Percentiles rank a stretch among this genome's conserved stretches.
Conservation (phyloP, 208 protist species). For the Lotmaria passim region DNA sequence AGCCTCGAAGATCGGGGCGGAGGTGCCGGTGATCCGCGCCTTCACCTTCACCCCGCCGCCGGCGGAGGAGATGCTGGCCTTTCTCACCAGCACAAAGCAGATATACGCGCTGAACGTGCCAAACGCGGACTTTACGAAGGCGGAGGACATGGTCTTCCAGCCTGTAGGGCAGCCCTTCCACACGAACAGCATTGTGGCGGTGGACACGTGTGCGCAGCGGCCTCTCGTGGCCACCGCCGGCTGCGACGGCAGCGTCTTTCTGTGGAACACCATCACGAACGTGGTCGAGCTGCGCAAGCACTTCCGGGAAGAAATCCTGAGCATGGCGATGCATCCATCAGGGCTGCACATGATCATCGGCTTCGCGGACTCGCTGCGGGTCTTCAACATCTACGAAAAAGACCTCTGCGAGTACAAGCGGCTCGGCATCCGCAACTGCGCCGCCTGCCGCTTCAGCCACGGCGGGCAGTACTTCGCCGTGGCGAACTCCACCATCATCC, state of each 20-base stretch:
- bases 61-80: conserved; percentile 89
- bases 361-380: conserved; percentile 94
- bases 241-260: conserved; percentile 88
- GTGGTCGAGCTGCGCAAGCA: conserved; percentile 91
- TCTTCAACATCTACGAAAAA: conserved; percentile 97
- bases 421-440: conserved; percentile 93
- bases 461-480: conserved; percentile 97
- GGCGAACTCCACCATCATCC: conserved; percentile 95
- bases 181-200: conserved; percentile 82
- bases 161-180: conserved; percentile 93
- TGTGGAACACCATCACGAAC: conserved; percentile 97
- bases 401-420: conserved; percentile 95
- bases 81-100: conserved; percentile 93
- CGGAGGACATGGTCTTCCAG: conserved; percentile 93
- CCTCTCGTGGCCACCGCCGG: conserved; percentile 95
- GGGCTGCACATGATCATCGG: conserved; percentile 95
- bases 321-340: conserved; percentile 95
- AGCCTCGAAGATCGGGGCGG: conserved; percentile 36
- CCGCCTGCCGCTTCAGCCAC: conserved; percentile 94
- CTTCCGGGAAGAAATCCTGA: conserved; percentile 93
- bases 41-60: conserved; percentile 88
- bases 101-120: conserved; percentile 93
- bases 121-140: conserved; percentile 94
- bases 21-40: conserved; percentile 79
- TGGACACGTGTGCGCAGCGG: conserved; percentile 95